These are phyloP conservation scores for Podospora fimiseda DNA, from an alignment of 495 filamentous ascomycete species.

Conservation along the genomic window DNA sequence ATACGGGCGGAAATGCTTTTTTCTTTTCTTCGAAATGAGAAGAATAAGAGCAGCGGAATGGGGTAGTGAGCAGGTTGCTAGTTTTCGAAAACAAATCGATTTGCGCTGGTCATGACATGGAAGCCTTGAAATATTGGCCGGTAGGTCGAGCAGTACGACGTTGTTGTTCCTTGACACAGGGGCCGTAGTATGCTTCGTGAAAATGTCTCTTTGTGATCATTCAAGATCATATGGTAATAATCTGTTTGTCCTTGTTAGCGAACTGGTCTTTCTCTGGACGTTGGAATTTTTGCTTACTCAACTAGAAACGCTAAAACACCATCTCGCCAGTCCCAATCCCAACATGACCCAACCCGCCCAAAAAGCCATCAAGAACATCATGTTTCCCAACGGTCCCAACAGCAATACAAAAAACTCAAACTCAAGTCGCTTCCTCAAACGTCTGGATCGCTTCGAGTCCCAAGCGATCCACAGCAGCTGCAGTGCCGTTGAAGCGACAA, in stretches of 20 bases:
- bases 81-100: no score
- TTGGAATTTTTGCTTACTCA: conserved; percentile 13
- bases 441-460: conserved; percentile 24
- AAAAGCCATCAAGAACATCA: conserved; percentile 36
- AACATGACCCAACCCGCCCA: conserved; percentile 46
- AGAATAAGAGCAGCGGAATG: neutral
- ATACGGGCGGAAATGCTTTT: conserved; percentile 83
- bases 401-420: conserved; percentile 40
- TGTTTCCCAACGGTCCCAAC: conserved; percentile 35
- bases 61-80: no score
- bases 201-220: no score
- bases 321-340: conserved; percentile 12
- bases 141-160: no score
- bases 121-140: no score
- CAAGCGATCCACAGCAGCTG: conserved; percentile 20
- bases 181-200: no score
- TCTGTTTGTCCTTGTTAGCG: neutral
- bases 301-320: conserved; percentile 15
- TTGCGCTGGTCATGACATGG: no score
- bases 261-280: neutral
- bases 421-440: conserved; percentile 34
- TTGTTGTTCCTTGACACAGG: no score
- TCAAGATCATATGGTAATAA: no score
- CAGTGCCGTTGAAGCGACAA: no score
- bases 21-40: conserved; percentile 71